phyloP scores from a whole-genome alignment of 371 early-diverging fungal species.

The Apophysomyces ossiformis region DNA sequence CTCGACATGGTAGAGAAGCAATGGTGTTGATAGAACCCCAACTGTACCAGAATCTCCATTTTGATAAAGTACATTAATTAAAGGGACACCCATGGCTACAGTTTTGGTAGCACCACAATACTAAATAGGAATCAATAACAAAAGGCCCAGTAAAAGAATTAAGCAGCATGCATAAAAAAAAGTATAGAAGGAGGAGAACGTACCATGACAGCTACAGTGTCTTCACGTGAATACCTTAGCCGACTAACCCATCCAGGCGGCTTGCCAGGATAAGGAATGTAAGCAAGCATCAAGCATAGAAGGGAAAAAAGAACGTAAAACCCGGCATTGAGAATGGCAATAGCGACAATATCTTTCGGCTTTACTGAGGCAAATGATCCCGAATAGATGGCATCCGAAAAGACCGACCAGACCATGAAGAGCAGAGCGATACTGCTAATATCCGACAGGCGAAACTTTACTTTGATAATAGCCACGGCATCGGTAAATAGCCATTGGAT shows the following conservation, averaged over 20 bases:
- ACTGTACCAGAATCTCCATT: conserved; percentile 53
- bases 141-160: background rate
- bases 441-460: conserved; percentile 58
- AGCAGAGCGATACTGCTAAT: conserved; percentile 65
- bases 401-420: conserved; percentile 76
- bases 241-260: conserved; percentile 30
- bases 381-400: conserved; percentile 72
- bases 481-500: conserved; percentile 63
- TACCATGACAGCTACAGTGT: conserved; percentile 66
- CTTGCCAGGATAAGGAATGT: conserved; percentile 33
- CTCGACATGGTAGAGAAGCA: conserved; percentile 76
- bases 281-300: conserved; percentile 43
- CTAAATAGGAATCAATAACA: conserved; percentile 17
- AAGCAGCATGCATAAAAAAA: background rate
- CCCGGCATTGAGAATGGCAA: conserved; percentile 57
- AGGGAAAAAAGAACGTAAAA: conserved; percentile 54
- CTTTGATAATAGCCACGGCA: conserved; percentile 54
- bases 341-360: conserved; percentile 60
- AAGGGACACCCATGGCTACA: conserved; percentile 77
- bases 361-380: conserved; percentile 56
- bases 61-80: conserved; percentile 76
- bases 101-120: conserved; percentile 79
- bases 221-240: conserved; percentile 52
- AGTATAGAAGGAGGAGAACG: background rate
- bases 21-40: conserved; percentile 69